phyloP scores from a whole-genome alignment of 352 stramenopile species.

The Aphanomyces stellatus region DNA sequence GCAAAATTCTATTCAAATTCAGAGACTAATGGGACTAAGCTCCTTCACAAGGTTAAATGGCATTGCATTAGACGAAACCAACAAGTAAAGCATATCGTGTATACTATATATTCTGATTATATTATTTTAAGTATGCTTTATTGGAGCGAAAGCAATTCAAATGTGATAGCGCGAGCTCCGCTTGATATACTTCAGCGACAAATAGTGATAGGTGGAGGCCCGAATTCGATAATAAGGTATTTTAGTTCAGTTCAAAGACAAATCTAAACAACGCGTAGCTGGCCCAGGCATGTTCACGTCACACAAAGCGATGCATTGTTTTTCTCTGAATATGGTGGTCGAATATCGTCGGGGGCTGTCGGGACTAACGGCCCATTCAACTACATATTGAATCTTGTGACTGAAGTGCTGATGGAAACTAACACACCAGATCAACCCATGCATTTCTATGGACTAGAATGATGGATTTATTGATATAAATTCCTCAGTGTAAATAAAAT shows the following conservation, averaged over 20 bases:
- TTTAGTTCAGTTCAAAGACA: constrained; percentile 6
- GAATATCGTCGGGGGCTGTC: not conserved
- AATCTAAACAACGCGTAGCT: constrained; percentile 4
- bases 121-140: constrained; percentile 15
- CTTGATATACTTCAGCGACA: not conserved
- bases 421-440: not conserved
- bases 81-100: no score
- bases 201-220: not conserved
- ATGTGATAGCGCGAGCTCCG: not conserved
- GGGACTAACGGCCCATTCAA: not conserved
- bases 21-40: not conserved
- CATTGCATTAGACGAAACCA: not conserved
- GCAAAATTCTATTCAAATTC: not conserved
- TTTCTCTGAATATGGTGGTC: constrained; percentile 14
- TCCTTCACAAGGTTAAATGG: constrained; percentile 3
- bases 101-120: no score
- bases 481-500: not conserved
- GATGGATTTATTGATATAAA: not conserved
- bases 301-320: not conserved
- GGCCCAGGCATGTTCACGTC: constrained; percentile 11
- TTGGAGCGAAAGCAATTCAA: constrained; percentile 13
- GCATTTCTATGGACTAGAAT: not conserved
- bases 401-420: not conserved
- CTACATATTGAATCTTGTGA: not conserved
- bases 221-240: not conserved